Evolutionary conservation across 2,329 filamentous ascomycete genomes (phyloP).

Genomic region (Pseudocercospora fijiensis): DNA sequence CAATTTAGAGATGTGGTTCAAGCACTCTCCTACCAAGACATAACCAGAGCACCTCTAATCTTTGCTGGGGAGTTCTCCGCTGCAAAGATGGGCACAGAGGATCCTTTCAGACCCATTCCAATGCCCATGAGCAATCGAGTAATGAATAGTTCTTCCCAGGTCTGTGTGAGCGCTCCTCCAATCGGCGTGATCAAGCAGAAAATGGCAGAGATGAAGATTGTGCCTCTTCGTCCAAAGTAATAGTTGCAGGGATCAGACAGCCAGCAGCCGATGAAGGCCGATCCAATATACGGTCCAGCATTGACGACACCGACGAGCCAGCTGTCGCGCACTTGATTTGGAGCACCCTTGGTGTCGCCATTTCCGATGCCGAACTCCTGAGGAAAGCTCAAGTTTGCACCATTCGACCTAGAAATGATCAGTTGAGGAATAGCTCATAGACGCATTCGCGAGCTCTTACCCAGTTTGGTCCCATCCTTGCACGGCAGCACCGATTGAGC

Average conservation of each 20-base stretch:
- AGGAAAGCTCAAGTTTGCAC: slow-evolving; percentile 55
- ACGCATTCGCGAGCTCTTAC: too few relatives aligned
- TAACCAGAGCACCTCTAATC: slow-evolving; percentile 57
- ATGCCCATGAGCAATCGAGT: slow-evolving; percentile 43
- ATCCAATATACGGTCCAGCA: slow-evolving; percentile 54
- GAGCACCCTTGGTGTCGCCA: slow-evolving; percentile 21
- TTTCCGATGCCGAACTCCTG: slow-evolving; percentile 35
- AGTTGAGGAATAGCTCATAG: too few relatives aligned
- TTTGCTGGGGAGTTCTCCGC: slow-evolving; percentile 57
- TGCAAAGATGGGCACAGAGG: slow-evolving; percentile 51
- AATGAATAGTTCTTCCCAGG: slow-evolving; percentile 47
- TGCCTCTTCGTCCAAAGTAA: slow-evolving; percentile 39
- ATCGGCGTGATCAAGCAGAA: slow-evolving; percentile 68
- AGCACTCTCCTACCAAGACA: slow-evolving; percentile 48
- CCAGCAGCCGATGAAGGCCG: slow-evolving; percentile 26
- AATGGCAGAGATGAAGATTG: slow-evolving; percentile 43
- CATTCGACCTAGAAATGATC: slow-evolving; percentile 40
- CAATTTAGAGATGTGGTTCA: not conserved
- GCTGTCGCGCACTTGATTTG: slow-evolving; percentile 47
- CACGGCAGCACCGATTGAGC: slow-evolving; percentile 54
- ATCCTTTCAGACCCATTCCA: slow-evolving; percentile 48
- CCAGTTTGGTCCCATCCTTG: slow-evolving; percentile 40
- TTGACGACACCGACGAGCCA: slow-evolving; percentile 70
- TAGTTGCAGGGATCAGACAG: slow-evolving; percentile 47
- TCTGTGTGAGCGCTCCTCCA: slow-evolving; percentile 62